Evolutionary conservation across 345 rosid genomes (phyloP), one percentile per base, ranked within the genome.

Genomic region (Conringia planisiliqua): DNA sequence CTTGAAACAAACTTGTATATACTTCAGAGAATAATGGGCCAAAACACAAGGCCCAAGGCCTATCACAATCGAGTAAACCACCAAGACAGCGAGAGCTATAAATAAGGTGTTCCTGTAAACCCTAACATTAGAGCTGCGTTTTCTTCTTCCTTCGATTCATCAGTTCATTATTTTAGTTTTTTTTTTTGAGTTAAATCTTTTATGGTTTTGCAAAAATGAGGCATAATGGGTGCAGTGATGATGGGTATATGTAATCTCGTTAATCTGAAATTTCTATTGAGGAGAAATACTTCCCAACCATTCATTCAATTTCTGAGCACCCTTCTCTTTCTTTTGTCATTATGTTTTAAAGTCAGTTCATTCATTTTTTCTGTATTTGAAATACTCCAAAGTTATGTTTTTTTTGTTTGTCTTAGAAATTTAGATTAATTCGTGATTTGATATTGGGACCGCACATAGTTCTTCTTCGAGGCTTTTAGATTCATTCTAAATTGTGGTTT

Each of bases 221-320:
- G 10, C 6, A n/a, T 20, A 0, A 16, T n/a, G 24, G 79, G 74
- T 76, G 79, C 79, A 44, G 75, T 76, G 79, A 76, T 76, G 79
- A 76, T 76, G 79, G 79, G 79, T 69, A 10, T 75, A 69, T 62
- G 56, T 10, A 76, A 76, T 76, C 79, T 76, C 79, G 79, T 76
- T 76, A 76, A 76, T 76, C 75, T 76, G 79, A 74, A 58, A 52
- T 57, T 30, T 24, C 27, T 50, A 54, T 0, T 76, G 79, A 76
- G 51, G 75, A 76, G 6, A 52, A 48, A 0, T 62, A 76, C 66
- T 54, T 76, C 75, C 79, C 79, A 76, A 67, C 79, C 79, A 76
- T 76, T 76, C 79, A 76, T 76, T 30, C 29, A 38, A 42, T 11
- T 6, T 36, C 79, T 76, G 75, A 76, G 79, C 79, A 76, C 75